These are phyloP conservation scores for Paecilomyces niveus DNA, from an alignment of 2,329 filamentous ascomycete species.

Conservation along the genomic window DNA sequence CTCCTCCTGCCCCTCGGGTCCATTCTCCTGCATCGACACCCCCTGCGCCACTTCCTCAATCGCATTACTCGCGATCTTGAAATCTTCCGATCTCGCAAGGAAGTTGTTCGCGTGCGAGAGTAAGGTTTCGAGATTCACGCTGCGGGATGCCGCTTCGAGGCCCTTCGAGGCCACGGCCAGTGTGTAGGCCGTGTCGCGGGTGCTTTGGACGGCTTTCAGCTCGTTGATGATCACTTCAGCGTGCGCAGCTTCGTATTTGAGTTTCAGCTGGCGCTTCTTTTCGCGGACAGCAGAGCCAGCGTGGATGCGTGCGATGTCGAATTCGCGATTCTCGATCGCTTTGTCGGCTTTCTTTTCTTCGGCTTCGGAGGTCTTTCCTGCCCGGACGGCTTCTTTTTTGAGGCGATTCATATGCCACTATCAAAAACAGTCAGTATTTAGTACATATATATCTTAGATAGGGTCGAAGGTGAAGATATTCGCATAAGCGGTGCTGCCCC, in stretches of 20 bases:
- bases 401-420: constrained; percentile 43
- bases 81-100: constrained; percentile 33
- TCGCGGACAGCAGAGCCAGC: constrained; percentile 40
- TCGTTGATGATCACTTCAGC: constrained; percentile 45
- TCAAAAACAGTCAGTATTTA: neutral
- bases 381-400: constrained; percentile 41
- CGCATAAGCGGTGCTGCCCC: neutral
- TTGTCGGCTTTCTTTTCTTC: constrained; percentile 43
- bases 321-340: constrained; percentile 42
- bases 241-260: constrained; percentile 39
- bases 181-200: constrained; percentile 39
- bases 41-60: constrained; percentile 36
- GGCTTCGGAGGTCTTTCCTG: constrained; percentile 39
- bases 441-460: neutral
- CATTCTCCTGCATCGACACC: constrained; percentile 38
- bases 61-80: constrained; percentile 36
- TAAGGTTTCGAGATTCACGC: constrained; percentile 39
- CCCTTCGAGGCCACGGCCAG: constrained; percentile 39
- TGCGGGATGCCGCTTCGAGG: constrained; percentile 38
- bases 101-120: constrained; percentile 38
- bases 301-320: constrained; percentile 44
- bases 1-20: constrained; percentile 35
- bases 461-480: neutral
- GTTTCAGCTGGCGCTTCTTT: constrained; percentile 39
- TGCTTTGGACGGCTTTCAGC: constrained; percentile 41